Base-by-base conservation (phyloP, 1,284 basidiomycete species). In the Trichosporon faecale region DNA sequence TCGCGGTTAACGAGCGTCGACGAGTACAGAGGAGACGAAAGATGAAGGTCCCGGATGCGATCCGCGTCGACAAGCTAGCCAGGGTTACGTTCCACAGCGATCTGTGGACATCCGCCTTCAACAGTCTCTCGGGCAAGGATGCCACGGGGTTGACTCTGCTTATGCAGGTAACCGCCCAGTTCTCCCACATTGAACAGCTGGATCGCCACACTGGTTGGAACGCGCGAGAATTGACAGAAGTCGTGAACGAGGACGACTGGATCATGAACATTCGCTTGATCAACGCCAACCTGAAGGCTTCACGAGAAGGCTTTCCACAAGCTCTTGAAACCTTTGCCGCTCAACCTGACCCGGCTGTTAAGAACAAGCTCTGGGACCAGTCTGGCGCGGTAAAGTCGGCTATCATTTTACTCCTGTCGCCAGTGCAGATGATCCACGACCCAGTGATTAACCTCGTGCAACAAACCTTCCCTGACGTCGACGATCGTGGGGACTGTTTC, bases 401-500 rank as follows among this genome's bases (percentile, higher is more conserved):
- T 49, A 87, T 90, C 70, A 80, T 86, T 23, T 86, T 95, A 33
- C 88, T 95, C 78, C 84, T 97, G 44, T 96, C 93, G 9, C 94
- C 95, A 0, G 86, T 90, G 16, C 89, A 90, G 27, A 86, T 88
- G 11, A 83, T 95, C 16, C 91, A 92, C 76, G 85, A 86, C 66
- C 89, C 90, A 8, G 90, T 90, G 1, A 91, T 94, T 79, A 88
- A 87, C 31, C 81, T 96, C 8, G 86, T 93, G 27, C 90, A 91
- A 25, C 88, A 92, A 71, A 90, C 92, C 0, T 95, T 91, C 76
- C 91, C 94, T 72, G 92, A 96, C 74, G 91, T 91, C 21, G 93
- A 95, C 76, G 90, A 89, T 40, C 91, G 95, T 64, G 86, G 88
- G 31, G 95, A 96, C 73, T 94, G 92, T 79, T 91, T 96, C 78